phyloP scores from a whole-genome alignment of 2,329 filamentous ascomycete species.

The Penicillium sp. region DNA sequence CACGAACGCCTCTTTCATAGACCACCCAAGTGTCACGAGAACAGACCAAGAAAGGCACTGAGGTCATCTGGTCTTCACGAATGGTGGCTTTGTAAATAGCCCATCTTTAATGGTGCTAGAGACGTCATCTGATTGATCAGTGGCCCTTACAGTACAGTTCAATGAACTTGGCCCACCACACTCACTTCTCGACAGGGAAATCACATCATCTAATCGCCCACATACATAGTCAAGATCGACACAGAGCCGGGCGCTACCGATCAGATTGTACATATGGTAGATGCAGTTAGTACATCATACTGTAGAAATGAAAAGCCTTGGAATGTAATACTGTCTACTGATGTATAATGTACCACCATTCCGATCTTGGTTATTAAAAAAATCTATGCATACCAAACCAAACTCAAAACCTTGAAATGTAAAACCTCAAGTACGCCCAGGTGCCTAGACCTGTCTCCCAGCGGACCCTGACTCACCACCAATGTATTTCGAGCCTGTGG shows the following conservation, averaged over 20 bases:
- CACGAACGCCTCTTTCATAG: not conserved
- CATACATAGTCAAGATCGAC: not conserved
- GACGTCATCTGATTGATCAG: not conserved
- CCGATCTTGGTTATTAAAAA: too few species aligned
- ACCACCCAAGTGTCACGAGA: not conserved
- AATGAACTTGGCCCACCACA: not conserved
- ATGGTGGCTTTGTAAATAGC: not conserved
- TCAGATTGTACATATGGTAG: not conserved
- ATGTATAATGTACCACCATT: too few species aligned
- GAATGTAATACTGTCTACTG: too few species aligned
- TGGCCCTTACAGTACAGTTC: not conserved
- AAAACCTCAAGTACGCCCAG: not conserved
- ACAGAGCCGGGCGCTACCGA: not conserved
- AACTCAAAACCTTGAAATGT: not conserved
- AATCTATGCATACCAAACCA: not conserved
- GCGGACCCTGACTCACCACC: slow-evolving; percentile 12
- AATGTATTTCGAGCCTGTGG: slow-evolving; percentile 17
- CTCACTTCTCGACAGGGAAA: not conserved
- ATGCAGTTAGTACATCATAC: not conserved
- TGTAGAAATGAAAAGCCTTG: too few species aligned
- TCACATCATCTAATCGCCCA: not conserved
- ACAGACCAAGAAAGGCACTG: not conserved
- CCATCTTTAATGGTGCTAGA: not conserved
- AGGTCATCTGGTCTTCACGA: not conserved
- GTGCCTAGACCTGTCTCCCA: not conserved